phyloP scores from a whole-genome alignment of 2,329 filamentous ascomycete species.

The Byssothecium circinans region DNA sequence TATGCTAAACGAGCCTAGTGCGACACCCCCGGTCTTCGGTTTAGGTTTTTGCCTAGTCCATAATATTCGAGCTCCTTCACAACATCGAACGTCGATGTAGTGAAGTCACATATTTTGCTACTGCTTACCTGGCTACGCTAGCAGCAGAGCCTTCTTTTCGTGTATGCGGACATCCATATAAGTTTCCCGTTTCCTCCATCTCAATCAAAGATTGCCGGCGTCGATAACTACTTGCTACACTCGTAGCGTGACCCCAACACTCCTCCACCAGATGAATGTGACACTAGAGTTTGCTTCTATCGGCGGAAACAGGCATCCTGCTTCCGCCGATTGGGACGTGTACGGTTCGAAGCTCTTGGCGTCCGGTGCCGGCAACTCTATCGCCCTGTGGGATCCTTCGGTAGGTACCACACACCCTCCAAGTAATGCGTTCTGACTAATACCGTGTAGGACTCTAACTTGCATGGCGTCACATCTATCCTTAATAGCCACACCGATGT shows the following conservation, averaged over 20 bases:
- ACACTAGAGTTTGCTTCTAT: conserved; percentile 63
- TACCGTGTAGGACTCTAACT: conserved; percentile 42
- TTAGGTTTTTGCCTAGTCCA: no score
- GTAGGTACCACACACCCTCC: conserved; percentile 54
- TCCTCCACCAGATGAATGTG: conserved; percentile 32
- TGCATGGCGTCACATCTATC: conserved; percentile 65
- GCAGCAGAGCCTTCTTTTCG: no score
- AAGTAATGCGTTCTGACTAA: conserved; percentile 16
- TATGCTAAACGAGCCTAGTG: conserved; percentile 19
- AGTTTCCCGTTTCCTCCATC: no score
- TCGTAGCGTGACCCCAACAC: not conserved
- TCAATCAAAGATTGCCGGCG: conserved; percentile 33
- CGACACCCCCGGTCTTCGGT: no score
- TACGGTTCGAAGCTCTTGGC: conserved; percentile 68
- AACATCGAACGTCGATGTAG: no score
- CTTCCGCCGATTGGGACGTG: conserved; percentile 84
- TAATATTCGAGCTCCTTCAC: no score
- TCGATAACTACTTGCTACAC: conserved; percentile 20
- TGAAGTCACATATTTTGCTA: no score
- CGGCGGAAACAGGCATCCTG: conserved; percentile 87
- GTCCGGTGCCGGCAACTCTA: conserved; percentile 84
- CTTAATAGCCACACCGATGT: conserved; percentile 75
- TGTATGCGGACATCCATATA: no score
- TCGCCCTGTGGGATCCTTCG: conserved; percentile 83
- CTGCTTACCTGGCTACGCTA: no score